phyloP scores from a whole-genome alignment of 2,329 filamentous ascomycete species.

The Calonectria ilicicola region DNA sequence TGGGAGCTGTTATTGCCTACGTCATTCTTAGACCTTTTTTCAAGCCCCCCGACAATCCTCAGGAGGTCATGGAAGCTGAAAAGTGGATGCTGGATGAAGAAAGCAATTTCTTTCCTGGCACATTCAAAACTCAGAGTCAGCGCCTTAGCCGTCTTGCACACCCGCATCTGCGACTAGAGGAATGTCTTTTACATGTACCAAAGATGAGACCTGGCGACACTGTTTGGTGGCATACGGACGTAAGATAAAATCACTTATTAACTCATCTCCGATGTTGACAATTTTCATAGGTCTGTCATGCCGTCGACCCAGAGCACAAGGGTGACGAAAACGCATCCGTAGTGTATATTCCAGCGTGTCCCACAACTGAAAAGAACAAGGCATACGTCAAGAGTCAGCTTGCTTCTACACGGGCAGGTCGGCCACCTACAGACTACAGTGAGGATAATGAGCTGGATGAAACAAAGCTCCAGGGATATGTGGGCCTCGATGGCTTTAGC shows the following conservation, averaged over 20 bases:
- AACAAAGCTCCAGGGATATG: slow-evolving; percentile 25
- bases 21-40: slow-evolving; percentile 57
- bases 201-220: slow-evolving; percentile 26
- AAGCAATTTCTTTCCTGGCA: slow-evolving; percentile 52
- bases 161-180: slow-evolving; percentile 52
- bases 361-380: slow-evolving; percentile 45
- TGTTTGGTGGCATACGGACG: slow-evolving; percentile 44
- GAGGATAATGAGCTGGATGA: slow-evolving; percentile 24
- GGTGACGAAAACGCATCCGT: slow-evolving; percentile 49
- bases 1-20: slow-evolving; percentile 51
- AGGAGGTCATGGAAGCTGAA: slow-evolving; percentile 48
- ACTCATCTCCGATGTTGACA: neutral
- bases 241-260: slow-evolving; percentile 27
- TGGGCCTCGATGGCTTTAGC: slow-evolving; percentile 15
- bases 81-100: slow-evolving; percentile 51
- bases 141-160: slow-evolving; percentile 41
- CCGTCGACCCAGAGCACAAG: slow-evolving; percentile 53
- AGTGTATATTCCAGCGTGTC: slow-evolving; percentile 51
- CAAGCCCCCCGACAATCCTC: slow-evolving; percentile 42
- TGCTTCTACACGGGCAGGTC: slow-evolving; percentile 18
- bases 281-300: slow-evolving; percentile 47
- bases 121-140: slow-evolving; percentile 42
- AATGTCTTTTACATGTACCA: slow-evolving; percentile 53
- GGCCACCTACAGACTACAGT: slow-evolving; percentile 15
- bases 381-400: slow-evolving; percentile 37